These are phyloP conservation scores for Candida silvicultrix DNA, from an alignment of 805 yeast genomes.

Conservation along the genomic window DNA sequence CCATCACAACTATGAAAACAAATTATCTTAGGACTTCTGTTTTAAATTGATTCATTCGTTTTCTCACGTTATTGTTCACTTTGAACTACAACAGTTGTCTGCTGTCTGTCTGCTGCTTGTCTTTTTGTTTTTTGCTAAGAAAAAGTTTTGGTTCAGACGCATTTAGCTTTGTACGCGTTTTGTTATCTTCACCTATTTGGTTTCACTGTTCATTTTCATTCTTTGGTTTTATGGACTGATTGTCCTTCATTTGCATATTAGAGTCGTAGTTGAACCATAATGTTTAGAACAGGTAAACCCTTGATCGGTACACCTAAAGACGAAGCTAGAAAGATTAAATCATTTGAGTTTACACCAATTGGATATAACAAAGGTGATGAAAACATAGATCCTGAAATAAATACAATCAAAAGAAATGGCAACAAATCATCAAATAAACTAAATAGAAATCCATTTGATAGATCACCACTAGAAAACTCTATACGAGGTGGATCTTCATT, in stretches of 20 bases:
- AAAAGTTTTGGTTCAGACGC: too few relatives aligned
- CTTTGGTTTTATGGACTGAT: background rate
- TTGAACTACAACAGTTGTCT: too few relatives aligned
- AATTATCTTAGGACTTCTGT: too few relatives aligned
- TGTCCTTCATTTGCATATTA: too few relatives aligned
- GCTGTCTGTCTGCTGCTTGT: too few relatives aligned
- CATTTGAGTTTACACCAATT: conserved; percentile 13
- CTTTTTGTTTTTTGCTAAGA: too few relatives aligned
- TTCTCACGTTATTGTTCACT: too few relatives aligned
- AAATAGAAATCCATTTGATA: background rate
- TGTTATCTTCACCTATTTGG: background rate
- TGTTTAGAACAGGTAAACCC: conserved; percentile 9
- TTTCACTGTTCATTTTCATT: background rate
- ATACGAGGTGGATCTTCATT: background rate
- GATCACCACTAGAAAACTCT: background rate
- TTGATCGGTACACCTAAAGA: conserved; percentile 11
- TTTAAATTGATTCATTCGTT: too few relatives aligned
- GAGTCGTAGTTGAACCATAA: background rate
- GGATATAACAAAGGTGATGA: conserved; percentile 2
- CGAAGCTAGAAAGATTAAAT: conserved; percentile 4
- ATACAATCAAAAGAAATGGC: background rate
- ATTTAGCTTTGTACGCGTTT: too few relatives aligned
- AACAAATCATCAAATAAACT: background rate
- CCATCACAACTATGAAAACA: too few relatives aligned
- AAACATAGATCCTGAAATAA: background rate